Base-by-base conservation (phyloP, 768 basidiomycete genomes). In the Podaxis rugospora region DNA sequence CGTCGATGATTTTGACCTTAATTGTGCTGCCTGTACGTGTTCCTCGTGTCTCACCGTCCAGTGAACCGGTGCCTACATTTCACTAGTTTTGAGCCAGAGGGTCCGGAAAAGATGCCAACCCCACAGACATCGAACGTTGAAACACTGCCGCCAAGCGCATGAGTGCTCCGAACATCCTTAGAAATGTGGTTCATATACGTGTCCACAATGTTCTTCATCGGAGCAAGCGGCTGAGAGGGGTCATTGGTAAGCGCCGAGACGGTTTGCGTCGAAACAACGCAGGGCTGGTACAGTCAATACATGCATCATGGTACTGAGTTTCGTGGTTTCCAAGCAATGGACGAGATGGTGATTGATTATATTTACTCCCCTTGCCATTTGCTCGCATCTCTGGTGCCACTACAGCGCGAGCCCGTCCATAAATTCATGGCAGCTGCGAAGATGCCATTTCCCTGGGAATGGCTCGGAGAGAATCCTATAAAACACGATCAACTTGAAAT, bases 1-100 rank as follows among this genome's bases (percentile, higher is more conserved):
- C 72, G 46, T 74, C 73, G 51, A 74, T 66, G 36, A 73, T 71
- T 61, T 72, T 74, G 54, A 74, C 73, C 58, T 70, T 73, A 63
- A 74, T 69, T 1, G 71, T 73, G 9, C 66, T 68, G 3, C 69
- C 69, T n/a, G 70, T 63, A 62, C 70, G 71, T 5, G 65, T 65
- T 37, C 71, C 67, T 11, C 62, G 37, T 7, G 67, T 65, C 63
- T 70, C 71, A 6, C 68, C 69, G 51, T 72, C 70, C 37, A 59
- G 25, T 9, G 57, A 51, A 5, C 57, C 71, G 62, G 35, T 71
- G 16, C 39, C 27, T 42, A 25, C 35, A 65, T 67, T 55, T 67
- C 67, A 21, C 9, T 10, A 23, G 18, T 49, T 23, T 25, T 42
- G 40, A 42, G n/a, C 5, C 40, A 5, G 13, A 23, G 23, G 7